Evolutionary conservation across 345 rosid genomes (phyloP), one percentile per base, ranked within the genome.

Genomic region (Salix caprea): DNA sequence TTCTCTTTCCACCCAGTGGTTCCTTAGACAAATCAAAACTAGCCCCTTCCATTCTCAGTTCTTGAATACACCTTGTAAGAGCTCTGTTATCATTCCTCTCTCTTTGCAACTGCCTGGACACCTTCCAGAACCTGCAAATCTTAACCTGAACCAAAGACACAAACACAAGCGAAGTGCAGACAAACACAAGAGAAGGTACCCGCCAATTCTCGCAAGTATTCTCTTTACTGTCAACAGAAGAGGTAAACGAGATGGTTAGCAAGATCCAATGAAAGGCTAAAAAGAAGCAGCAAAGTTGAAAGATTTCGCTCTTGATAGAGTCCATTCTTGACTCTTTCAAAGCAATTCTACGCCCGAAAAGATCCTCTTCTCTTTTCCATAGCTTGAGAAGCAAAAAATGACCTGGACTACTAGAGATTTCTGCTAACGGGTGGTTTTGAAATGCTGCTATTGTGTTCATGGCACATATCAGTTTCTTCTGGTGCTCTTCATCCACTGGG

Each of bases 11-110:
- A 52, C 77, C 80, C 74, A 77, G 81, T 10, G 98, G 98, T 80
- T 96, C 99, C 79, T 94, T 96, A 0, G 97, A 90, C 85, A 96
- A 37, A 82, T 96, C 97, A 18, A 94, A 94, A 86, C 94, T 93
- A 28, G 88, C 83, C 12, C 99, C 99, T 86, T 96, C 92, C 99
- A 92, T 94, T 77, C 98, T 86, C 89, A 96, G 82, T 77, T 94
- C 99, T 79, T 87, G 89, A 44, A 96, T 84, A 74, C 97, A 91
- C 71, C 97, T 78, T 1, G 85, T 83, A 11, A 96, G 85, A 6
- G 97, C 89, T 54, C 99, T 82, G 70, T 84, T 87, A 69, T 90
- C 97, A 8, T 70, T 86, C 83, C 80, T 91, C 86, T 90, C 96
- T 79, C 90, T 90, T 74, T 87, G 89, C 87, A 94, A 79, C 78